These are phyloP conservation scores for Xylaria sp. DNA, from an alignment of 2,329 filamentous ascomycete species.

Conservation along the genomic window DNA sequence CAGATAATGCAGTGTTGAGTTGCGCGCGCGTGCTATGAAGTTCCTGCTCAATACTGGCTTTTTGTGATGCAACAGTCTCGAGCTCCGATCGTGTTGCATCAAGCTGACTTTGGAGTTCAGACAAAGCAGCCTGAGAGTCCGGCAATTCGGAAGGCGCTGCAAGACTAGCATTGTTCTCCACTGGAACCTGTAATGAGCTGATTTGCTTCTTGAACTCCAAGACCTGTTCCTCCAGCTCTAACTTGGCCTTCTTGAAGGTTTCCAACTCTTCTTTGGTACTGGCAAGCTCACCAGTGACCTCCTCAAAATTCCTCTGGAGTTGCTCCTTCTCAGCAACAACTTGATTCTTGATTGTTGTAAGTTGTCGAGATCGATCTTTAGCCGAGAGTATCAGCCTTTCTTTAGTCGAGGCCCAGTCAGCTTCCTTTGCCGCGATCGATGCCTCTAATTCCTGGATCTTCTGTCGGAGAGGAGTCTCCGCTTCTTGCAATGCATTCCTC, in stretches of 20 bases:
- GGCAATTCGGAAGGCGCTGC: constrained; percentile 49
- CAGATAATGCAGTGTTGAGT: constrained; percentile 68
- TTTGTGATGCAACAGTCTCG: constrained; percentile 72
- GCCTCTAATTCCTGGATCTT: constrained; percentile 64
- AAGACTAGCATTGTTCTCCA: constrained; percentile 53
- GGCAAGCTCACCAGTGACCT: constrained; percentile 54
- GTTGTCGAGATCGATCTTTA: constrained; percentile 67
- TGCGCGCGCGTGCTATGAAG: constrained; percentile 65
- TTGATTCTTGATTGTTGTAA: constrained; percentile 57
- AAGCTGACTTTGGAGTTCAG: constrained; percentile 62
- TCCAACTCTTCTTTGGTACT: constrained; percentile 64
- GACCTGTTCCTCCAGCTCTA: constrained; percentile 55
- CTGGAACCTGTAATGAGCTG: constrained; percentile 44
- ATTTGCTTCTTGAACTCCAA: constrained; percentile 54
- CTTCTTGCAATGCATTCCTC: constrained; percentile 65
- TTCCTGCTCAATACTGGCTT: constrained; percentile 73
- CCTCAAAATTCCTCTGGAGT: constrained; percentile 61
- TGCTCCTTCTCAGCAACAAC: constrained; percentile 62
- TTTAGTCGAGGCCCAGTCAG: constrained; percentile 62
- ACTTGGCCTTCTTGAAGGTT: constrained; percentile 55
- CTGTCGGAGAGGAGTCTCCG: constrained; percentile 62
- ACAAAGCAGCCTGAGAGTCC: constrained; percentile 57
- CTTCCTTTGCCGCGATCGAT: constrained; percentile 64
- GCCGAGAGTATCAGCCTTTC: constrained; percentile 69
- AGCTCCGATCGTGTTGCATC: constrained; percentile 67